A percentile compares a stretch with the other conserved stretches of the same genome.
Conservation (phyloP, 495 filamentous ascomycete species). For the Collariella sp. region DNA sequence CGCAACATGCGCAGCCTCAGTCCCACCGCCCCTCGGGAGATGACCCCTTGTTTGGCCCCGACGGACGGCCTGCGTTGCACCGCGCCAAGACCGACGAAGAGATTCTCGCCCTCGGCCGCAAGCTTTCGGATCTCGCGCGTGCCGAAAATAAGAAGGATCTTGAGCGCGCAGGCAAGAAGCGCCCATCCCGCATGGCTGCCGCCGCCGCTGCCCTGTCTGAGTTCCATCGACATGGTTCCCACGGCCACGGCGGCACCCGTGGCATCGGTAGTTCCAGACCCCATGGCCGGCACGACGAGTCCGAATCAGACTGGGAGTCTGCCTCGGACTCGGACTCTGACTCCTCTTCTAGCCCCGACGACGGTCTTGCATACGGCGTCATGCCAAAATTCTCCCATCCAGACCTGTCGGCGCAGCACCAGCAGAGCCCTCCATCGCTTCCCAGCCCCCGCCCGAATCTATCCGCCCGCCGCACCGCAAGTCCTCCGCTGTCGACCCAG, state of each 20-base stretch:
- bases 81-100: conserved; percentile 41
- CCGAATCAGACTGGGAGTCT: conserved; percentile 39
- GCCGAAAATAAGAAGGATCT: conserved; percentile 37
- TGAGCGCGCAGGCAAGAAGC: conserved; percentile 29
- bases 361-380: conserved; percentile 43
- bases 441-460: conserved; percentile 21
- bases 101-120: conserved; percentile 39
- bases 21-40: conserved; percentile 13
- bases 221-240: conserved; percentile 30
- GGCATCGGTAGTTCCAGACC: conserved; percentile 34
- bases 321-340: conserved; percentile 36
- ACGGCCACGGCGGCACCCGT: conserved; percentile 17
- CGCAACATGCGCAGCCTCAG: not conserved
- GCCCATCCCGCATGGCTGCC: conserved; percentile 31
- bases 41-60: conserved; percentile 17
- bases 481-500: conserved; percentile 44
- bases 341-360: conserved; percentile 28
- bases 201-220: conserved; percentile 31
- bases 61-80: conserved; percentile 22
- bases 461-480: conserved; percentile 32
- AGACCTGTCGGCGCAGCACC: conserved; percentile 11
- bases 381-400: conserved; percentile 24
- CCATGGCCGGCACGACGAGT: conserved; percentile 17
- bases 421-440: conserved; percentile 13
- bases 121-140: conserved; percentile 38